Conservation (phyloP, 805 yeast species). For the Ogataea ramenticola region DNA sequence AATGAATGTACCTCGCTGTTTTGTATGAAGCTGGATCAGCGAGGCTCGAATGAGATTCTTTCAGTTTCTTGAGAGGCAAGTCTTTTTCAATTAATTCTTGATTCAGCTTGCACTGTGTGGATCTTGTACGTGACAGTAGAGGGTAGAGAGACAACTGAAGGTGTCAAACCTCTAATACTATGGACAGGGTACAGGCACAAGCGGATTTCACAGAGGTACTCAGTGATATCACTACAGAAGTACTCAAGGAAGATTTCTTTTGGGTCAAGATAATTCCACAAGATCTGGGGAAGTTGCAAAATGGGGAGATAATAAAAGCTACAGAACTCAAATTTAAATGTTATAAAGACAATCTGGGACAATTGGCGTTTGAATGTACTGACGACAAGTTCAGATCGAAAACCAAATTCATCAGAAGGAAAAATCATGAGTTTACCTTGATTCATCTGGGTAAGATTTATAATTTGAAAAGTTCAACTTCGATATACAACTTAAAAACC, state of each 20-base stretch:
- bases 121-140: too few species aligned
- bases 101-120: too few species aligned
- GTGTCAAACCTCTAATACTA: not conserved
- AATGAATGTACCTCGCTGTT: too few species aligned
- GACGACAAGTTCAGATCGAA: too few species aligned
- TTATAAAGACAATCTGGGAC: not conserved
- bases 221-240: slow-evolving; percentile 6
- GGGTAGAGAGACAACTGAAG: not conserved
- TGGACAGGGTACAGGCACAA: slow-evolving; percentile 9
- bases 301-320: not conserved
- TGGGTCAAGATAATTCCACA: slow-evolving; percentile 6
- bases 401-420: not conserved
- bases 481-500: not conserved
- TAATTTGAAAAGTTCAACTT: not conserved
- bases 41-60: too few species aligned
- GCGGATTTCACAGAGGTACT: slow-evolving; percentile 11
- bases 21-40: too few species aligned
- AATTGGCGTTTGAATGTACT: not conserved
- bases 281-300: not conserved
- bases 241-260: slow-evolving; percentile 1
- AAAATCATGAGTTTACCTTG: not conserved
- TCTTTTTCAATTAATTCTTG: too few species aligned
- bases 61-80: too few species aligned
- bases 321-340: not conserved
- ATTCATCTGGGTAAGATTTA: not conserved